Conservation (phyloP, 73 alveolate species). For the Durusdinium trenchii region DNA sequence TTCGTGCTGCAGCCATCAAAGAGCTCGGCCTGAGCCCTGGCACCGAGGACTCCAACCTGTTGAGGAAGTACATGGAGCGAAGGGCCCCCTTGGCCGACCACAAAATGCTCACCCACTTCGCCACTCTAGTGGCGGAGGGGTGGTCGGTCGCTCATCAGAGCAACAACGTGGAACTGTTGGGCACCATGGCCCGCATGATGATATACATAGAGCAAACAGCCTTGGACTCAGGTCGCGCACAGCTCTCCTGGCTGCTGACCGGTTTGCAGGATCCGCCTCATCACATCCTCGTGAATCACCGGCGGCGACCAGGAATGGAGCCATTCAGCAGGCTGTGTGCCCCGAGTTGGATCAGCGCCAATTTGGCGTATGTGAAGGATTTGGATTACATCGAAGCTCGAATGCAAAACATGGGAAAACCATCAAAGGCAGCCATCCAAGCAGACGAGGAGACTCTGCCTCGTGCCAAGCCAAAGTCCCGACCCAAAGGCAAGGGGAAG, state of each 20-base stretch:
- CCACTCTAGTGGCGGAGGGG: neutral
- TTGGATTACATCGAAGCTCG: neutral
- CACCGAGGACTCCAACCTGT: neutral
- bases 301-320: neutral
- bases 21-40: neutral
- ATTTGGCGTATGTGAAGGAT: conserved; percentile 13
- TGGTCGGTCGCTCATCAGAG: neutral
- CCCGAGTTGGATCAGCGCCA: conserved; percentile 30
- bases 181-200: neutral
- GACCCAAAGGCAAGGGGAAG: neutral
- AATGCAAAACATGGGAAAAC: neutral
- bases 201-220: neutral
- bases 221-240: neutral
- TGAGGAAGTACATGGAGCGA: conserved; percentile 13
- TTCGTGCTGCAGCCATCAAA: neutral
- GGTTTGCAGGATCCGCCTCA: conserved; percentile 4
- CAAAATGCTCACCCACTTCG: neutral
- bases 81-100: neutral
- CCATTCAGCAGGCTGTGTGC: neutral
- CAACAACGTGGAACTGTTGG: conserved; percentile 10
- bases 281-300: neutral
- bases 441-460: conserved; percentile 36
- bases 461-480: neutral
- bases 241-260: conserved; percentile 32
- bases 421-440: neutral